phyloP scores from a whole-genome alignment of 306 rosid genomes.

The Prunus padus region DNA sequence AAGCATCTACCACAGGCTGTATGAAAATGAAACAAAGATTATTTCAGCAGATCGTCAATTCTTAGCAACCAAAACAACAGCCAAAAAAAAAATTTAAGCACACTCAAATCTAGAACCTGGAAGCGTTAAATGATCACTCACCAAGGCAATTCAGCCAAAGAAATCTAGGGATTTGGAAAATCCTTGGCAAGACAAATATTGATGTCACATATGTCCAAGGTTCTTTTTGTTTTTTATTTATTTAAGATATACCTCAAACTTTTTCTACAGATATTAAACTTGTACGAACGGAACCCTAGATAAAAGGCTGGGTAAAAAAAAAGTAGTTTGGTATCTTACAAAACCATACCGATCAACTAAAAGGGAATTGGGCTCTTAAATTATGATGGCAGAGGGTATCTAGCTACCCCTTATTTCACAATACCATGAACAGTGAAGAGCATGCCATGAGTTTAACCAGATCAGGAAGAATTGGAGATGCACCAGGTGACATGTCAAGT shows the following conservation, averaged over 20 bases:
- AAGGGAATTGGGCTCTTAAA: not conserved
- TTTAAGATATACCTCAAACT: not conserved
- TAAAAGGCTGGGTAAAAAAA: not conserved
- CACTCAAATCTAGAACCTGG: not conserved
- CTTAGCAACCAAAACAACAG: conserved; percentile 11
- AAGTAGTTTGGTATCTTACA: not conserved
- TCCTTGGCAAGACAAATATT: not conserved
- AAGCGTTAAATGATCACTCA: not conserved
- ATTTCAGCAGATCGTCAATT: conserved; percentile 2
- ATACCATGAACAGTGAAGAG: not conserved
- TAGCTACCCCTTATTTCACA: conserved; percentile 13
- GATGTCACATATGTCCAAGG: not conserved
- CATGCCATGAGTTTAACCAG: not conserved
- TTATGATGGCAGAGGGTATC: not conserved
- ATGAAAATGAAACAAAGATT: conserved; percentile 17
- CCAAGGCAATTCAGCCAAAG: not conserved
- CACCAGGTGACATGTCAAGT: not conserved
- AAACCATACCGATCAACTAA: not conserved
- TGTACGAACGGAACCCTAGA: not conserved
- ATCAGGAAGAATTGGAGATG: not conserved
- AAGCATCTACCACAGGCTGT: conserved; percentile 99
- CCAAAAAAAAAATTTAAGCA: not conserved
- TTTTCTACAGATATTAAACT: not conserved
- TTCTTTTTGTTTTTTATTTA: not conserved
- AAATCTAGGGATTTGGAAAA: not conserved